Evolutionary conservation across 108 stramenopile species (phyloP), one percentile per base, ranked within the genome.

Genomic region (Nitzschia inconspicua): DNA sequence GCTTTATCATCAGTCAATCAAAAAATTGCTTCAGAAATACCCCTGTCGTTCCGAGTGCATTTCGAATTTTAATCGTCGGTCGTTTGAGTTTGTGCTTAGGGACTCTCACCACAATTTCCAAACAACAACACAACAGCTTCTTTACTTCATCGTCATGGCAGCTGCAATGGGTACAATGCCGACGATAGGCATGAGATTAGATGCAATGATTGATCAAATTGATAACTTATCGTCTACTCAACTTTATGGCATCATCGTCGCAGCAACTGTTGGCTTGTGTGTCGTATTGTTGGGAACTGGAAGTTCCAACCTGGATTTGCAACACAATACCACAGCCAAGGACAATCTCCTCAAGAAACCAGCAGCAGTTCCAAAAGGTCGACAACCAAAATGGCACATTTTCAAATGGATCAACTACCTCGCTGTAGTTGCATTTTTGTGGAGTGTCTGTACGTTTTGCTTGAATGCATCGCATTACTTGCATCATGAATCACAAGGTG

Each of bases 341-440:
- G 53, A 54, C 53, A 39, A 11, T 14, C 37, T 39, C 11, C 53
- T 54, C 18, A 54, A 54, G 20, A 54, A 54, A 23, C 53, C 53
- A 14, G 5, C 28, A 30, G 14, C 3, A 52, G 14, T 9, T 40
- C 3, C 69, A 44, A 30, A 18, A 8, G 65, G 71, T 36, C 80
- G 80, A 32, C 79, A 91, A 50, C 89, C 89, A 20, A 74, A 76
- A 54, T 92, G 90, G 90, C 75, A 84, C 68, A 73, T 92, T 46
- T 79, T 92, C 40, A 81, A 84, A 48, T 72, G 69, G 46, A 55
- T 88, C 60, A 88, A 88, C 57, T 74, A 76, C 26, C 66, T 74
- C 22, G 82, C 74, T 27, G 57, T 83, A 5, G 53, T 57, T 13
- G 53, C 61, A 32, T 87, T 93, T 68, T 54, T 70, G 18, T 43